A percentile compares a stretch with the other conserved stretches of the same genome.
These are phyloP conservation scores for Starmerella etchellsii DNA, from an alignment of 805 yeast species.

Conservation along the genomic window DNA sequence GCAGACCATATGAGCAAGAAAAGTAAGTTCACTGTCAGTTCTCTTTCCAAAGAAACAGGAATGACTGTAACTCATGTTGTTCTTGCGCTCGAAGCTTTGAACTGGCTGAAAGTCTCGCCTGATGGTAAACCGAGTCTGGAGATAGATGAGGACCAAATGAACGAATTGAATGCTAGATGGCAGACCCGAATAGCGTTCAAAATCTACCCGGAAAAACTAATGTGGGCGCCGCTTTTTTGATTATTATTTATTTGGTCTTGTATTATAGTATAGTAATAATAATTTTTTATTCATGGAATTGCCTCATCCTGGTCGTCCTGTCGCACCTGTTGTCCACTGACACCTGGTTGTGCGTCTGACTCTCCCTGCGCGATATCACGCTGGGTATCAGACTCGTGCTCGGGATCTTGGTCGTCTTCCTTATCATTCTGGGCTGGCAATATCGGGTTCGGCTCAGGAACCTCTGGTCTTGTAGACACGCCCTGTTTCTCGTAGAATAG, in stretches of 20 bases:
- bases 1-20: constrained; percentile 10
- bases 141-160: background rate
- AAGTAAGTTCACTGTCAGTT: constrained; percentile 36
- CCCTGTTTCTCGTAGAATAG: constrained; percentile 57
- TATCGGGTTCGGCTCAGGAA: constrained; percentile 1
- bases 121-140: background rate
- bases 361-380: no score
- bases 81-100: constrained; percentile 69
- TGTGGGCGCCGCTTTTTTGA: constrained; percentile 8
- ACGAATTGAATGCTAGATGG: constrained; percentile 1
- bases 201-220: constrained; percentile 4
- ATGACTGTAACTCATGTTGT: constrained; percentile 79
- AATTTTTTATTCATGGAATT: no score
- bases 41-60: constrained; percentile 59
- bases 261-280: background rate
- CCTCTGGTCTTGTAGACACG: constrained; percentile 6
- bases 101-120: constrained; percentile 35
- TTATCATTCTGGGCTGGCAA: background rate
- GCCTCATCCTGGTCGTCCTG: no score
- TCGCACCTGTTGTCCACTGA: no score
- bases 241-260: background rate
- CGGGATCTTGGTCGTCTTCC: background rate
- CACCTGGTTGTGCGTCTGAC: no score
- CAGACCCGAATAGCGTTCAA: background rate
- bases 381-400: no score